Base-by-base conservation (phyloP, 441 rosid genomes). In the Raphanus hybrid region DNA sequence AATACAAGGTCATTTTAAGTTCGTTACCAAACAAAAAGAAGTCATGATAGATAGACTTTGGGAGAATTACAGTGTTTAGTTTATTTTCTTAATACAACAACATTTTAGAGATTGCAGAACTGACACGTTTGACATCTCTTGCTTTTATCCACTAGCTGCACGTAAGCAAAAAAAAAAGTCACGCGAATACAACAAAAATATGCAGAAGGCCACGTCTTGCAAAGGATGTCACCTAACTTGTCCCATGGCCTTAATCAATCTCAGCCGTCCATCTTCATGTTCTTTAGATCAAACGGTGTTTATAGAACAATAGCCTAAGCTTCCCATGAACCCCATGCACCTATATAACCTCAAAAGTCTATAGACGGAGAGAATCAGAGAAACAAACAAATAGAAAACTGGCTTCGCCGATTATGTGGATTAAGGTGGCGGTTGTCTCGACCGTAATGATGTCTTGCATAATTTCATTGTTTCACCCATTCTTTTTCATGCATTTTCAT, bases 401-500 rank as follows among this genome's bases (percentile, higher is more conserved):
- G 97, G 88, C 39, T 57, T 83, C 83, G 16, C 23, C 58, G 4
- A 54, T 54, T 3, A 65, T 80, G 67, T 74, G 88, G 3, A 18
- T 82, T 2, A 89, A 87, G 76, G 71, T 79, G 54, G 39, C 80
- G 9, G 18, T 91, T 6, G 67, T 90, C 60, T 85, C 91, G 14
- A 74, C 77, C n/a, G n/a, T n/a, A n/a, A n/a, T n/a, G n/a, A n/a
- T n/a, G n/a, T n/a, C n/a, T n/a, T n/a, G n/a, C n/a, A n/a, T n/a
- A n/a, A n/a, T n/a, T n/a, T n/a, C n/a, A n/a, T n/a, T n/a, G n/a
- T n/a, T n/a, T n/a, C n/a, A n/a, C n/a, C n/a, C n/a, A n/a, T n/a
- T n/a, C n/a, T n/a, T n/a, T n/a, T n/a, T n/a, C n/a, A n/a, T n/a
- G n/a, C n/a, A n/a, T n/a, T n/a, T n/a, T n/a, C n/a, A n/a, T n/a